phyloP scores from a whole-genome alignment of 257 asterid species.

The Gentiana macrophylla region DNA sequence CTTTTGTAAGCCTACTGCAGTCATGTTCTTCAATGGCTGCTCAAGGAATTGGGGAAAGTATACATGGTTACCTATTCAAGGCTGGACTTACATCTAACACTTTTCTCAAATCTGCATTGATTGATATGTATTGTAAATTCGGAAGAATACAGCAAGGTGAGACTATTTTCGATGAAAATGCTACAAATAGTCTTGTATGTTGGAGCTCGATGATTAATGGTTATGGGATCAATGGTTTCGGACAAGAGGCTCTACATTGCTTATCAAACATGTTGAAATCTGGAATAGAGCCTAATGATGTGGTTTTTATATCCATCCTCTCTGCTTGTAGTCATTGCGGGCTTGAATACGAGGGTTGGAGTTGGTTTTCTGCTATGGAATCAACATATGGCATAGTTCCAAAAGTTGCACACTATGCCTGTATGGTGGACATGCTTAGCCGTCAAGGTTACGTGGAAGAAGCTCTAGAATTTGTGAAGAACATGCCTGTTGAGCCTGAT shows the following conservation, averaged over 20 bases:
- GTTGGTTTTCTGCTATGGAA: conserved; percentile 63
- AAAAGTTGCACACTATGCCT: conserved; percentile 66
- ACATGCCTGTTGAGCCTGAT: conserved; percentile 68
- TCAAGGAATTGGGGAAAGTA: conserved; percentile 42
- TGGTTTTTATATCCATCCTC: conserved; percentile 61
- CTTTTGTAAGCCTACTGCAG: conserved; percentile 51
- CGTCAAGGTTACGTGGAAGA: conserved; percentile 69
- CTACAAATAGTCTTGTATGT: conserved; percentile 48
- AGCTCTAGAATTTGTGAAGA: conserved; percentile 62
- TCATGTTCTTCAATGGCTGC: conserved; percentile 39
- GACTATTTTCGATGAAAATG: conserved; percentile 44
- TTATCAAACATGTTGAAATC: conserved; percentile 46
- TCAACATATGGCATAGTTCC: conserved; percentile 38
- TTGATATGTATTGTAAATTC: conserved; percentile 67
- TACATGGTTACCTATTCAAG: conserved; percentile 44
- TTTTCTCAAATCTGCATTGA: conserved; percentile 41
- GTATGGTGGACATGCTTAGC: conserved; percentile 89
- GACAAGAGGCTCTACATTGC: conserved; percentile 59
- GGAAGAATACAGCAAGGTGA: conserved; percentile 46
- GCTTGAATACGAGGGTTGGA: conserved; percentile 83
- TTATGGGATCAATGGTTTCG: conserved; percentile 60
- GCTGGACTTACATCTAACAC: conserved; percentile 38
- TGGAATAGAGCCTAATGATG: conserved; percentile 55
- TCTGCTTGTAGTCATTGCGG: conserved; percentile 86
- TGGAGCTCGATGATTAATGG: conserved; percentile 98